Conservation (phyloP, 352 stramenopile genomes). For the Globisporangium middletonii region DNA sequence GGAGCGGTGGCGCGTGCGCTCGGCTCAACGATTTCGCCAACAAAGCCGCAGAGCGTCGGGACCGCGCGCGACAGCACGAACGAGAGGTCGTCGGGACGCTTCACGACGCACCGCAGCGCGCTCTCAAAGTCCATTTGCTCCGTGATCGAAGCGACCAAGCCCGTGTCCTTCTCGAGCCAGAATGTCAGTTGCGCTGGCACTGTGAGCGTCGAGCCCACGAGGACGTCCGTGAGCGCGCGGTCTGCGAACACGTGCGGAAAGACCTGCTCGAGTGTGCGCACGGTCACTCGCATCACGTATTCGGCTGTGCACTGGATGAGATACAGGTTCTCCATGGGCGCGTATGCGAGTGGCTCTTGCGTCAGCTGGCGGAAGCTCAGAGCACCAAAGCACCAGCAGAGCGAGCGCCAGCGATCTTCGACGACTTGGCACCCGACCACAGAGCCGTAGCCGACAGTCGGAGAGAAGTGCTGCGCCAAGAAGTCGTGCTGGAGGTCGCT, state of each 20-base stretch:
- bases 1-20: too few species aligned
- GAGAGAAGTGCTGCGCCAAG: slow-evolving; percentile 4
- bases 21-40: not conserved
- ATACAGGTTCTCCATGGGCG: slow-evolving; percentile 9
- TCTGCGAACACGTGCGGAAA: slow-evolving; percentile 9
- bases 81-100: slow-evolving; percentile 17
- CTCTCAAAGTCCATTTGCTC: slow-evolving; percentile 26
- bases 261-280: slow-evolving; percentile 13
- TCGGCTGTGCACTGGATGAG: slow-evolving; percentile 5
- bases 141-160: slow-evolving; percentile 12
- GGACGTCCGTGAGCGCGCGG: not conserved
- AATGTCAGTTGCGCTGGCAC: slow-evolving; percentile 15
- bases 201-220: slow-evolving; percentile 5
- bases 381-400: slow-evolving; percentile 14
- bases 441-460: slow-evolving; percentile 6
- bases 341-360: slow-evolving; percentile 1
- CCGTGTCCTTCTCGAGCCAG: slow-evolving; percentile 13
- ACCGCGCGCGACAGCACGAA: slow-evolving; percentile 14
- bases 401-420: slow-evolving; percentile 14
- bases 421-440: slow-evolving; percentile 4
- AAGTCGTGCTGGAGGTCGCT: slow-evolving; percentile 2
- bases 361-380: slow-evolving; percentile 2
- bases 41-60: slow-evolving; percentile 7
- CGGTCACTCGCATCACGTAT: slow-evolving; percentile 11
- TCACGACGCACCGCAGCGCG: slow-evolving; percentile 19